Percentiles rank a stretch among this genome's conserved stretches.
Evolutionary conservation across 1,139 yeast genomes (phyloP).

Genomic region (Suhomyces wounanorum): DNA sequence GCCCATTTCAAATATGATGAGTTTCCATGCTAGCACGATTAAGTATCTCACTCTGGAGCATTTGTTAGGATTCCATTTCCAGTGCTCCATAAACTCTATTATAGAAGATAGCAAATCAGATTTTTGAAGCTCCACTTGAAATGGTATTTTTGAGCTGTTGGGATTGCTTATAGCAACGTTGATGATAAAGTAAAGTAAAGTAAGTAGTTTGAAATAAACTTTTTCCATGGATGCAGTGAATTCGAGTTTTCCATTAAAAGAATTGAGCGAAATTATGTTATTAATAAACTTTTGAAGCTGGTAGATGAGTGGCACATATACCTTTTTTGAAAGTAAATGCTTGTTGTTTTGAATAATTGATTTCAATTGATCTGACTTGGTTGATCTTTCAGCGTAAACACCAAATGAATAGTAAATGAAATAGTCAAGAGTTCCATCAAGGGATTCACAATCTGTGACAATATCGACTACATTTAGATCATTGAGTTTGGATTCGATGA

Average conservation of each 20-base stretch:
- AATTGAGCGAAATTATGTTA: constrained; percentile 18
- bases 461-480: not conserved
- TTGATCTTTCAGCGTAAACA: constrained; percentile 30
- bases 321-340: constrained; percentile 5
- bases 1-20: constrained; percentile 69
- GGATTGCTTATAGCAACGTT: constrained; percentile 27
- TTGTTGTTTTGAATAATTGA: constrained; percentile 13
- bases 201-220: constrained; percentile 41
- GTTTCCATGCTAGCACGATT: constrained; percentile 57
- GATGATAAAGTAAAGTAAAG: constrained; percentile 55
- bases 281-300: constrained; percentile 20
- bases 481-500: not conserved
- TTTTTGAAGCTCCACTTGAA: constrained; percentile 22
- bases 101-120: constrained; percentile 46
- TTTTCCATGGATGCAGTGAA: not conserved
- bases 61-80: constrained; percentile 58
- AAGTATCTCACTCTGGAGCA: constrained; percentile 49
- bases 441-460: no score
- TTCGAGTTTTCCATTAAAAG: not conserved
- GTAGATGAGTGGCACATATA: constrained; percentile 16
- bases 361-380: constrained; percentile 38
- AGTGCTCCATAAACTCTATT: constrained; percentile 56
- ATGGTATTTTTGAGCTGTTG: constrained; percentile 19
- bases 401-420: constrained; percentile 48
- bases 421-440: constrained; percentile 8